phyloP scores from a whole-genome alignment of 2,329 filamentous ascomycete genomes.

The Pseudogymnoascus sp. region DNA sequence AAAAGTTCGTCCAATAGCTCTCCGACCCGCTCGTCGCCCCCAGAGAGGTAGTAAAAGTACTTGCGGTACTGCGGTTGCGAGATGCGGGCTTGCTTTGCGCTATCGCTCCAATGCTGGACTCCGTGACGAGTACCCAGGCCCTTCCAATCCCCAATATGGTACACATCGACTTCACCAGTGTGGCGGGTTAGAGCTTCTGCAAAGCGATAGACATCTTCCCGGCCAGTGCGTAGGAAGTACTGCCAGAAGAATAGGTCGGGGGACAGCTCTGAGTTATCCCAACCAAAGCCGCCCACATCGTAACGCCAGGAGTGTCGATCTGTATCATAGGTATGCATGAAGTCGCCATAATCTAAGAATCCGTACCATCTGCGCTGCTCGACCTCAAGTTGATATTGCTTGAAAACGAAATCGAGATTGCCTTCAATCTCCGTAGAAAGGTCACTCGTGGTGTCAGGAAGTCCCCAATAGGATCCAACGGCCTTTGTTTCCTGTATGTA shows the following conservation, averaged over 20 bases:
- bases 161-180: constrained; percentile 54
- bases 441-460: constrained; percentile 28
- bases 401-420: constrained; percentile 48
- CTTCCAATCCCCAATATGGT: constrained; percentile 51
- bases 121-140: constrained; percentile 57
- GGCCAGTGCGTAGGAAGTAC: constrained; percentile 53
- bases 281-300: constrained; percentile 56
- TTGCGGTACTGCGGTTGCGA: constrained; percentile 51
- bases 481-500: constrained; percentile 47
- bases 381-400: constrained; percentile 49
- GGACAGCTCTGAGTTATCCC: constrained; percentile 59
- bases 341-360: constrained; percentile 55
- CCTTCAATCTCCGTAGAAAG: constrained; percentile 39
- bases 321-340: constrained; percentile 55
- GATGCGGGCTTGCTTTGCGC: constrained; percentile 55
- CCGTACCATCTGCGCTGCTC: constrained; percentile 56
- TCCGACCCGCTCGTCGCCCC: constrained; percentile 22
- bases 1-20: constrained; percentile 30
- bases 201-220: constrained; percentile 50
- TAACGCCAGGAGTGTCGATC: constrained; percentile 56
- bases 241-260: constrained; percentile 58
- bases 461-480: constrained; percentile 48
- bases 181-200: constrained; percentile 53
- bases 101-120: constrained; percentile 55
- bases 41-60: constrained; percentile 32